Conservation (phyloP, 441 rosid species). For the Pelargonium cotyledonis region DNA sequence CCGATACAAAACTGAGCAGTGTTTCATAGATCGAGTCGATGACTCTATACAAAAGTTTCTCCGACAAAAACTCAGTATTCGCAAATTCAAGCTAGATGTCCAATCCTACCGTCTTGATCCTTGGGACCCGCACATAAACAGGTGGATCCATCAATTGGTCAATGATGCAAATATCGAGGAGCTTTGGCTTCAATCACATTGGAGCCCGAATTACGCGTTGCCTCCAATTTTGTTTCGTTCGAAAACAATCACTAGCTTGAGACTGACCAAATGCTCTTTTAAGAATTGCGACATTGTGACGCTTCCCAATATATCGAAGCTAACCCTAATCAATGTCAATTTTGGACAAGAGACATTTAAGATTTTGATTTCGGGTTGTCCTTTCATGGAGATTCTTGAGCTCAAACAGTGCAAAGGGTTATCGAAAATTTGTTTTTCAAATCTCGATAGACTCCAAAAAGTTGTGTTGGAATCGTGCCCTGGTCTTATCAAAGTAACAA, state of each 20-base stretch:
- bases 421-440: no score
- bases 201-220: not conserved
- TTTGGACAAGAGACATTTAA: not conserved
- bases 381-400: no score
- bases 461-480: no score
- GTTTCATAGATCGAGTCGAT: no score
- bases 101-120: not conserved
- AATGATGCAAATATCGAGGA: not conserved
- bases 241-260: not conserved
- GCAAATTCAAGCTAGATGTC: not conserved
- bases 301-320: not conserved
- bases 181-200: not conserved
- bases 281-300: not conserved
- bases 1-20: no score
- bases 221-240: not conserved
- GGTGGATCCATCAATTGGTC: not conserved
- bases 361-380: no score
- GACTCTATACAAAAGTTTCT: no score
- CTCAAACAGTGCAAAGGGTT: no score
- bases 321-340: not conserved
- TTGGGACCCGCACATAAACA: not conserved
- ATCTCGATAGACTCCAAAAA: no score
- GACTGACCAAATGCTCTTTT: not conserved
- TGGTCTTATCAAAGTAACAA: no score
- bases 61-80: not conserved